These are phyloP conservation scores for Viola pubescens DNA, from an alignment of 441 rosid species.

Conservation along the genomic window DNA sequence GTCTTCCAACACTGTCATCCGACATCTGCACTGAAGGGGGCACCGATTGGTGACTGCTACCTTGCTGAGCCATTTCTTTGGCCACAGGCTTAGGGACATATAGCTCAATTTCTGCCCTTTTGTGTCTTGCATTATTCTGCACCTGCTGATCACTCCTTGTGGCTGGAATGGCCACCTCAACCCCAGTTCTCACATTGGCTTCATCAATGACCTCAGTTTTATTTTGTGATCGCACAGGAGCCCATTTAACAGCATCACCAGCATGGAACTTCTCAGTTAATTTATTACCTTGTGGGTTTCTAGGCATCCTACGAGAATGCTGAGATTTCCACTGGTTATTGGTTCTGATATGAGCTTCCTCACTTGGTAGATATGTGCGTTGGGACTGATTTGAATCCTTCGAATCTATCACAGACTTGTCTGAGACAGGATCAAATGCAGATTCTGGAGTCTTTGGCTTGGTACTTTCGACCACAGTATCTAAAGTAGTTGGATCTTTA, in stretches of 20 bases:
- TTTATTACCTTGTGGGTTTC: conserved; percentile 46
- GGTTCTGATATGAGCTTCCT: conserved; percentile 43
- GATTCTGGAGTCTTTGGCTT: conserved; percentile 36
- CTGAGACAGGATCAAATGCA: conserved; percentile 23
- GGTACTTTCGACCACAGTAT: conserved; percentile 27
- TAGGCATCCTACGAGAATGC: conserved; percentile 49
- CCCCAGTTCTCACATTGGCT: conserved; percentile 30
- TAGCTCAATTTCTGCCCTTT: conserved; percentile 91
- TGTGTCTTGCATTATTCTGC: conserved; percentile 56
- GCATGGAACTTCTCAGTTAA: conserved; percentile 42
- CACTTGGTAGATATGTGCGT: conserved; percentile 36
- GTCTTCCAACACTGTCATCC: conserved; percentile 32
- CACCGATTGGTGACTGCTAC: conserved; percentile 32
- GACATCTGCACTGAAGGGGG: conserved; percentile 26
- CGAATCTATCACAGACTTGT: conserved; percentile 23
- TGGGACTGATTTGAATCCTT: conserved; percentile 40
- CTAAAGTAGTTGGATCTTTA: conserved; percentile 29
- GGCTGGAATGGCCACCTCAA: conserved; percentile 32
- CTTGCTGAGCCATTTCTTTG: conserved; percentile 83
- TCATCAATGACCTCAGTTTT: conserved; percentile 53
- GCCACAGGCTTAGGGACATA: conserved; percentile 85
- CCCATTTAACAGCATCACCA: conserved; percentile 74
- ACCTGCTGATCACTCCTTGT: conserved; percentile 45
- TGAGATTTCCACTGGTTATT: conserved; percentile 65
- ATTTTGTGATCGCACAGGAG: conserved; percentile 65